These are phyloP conservation scores for Vitis hybrid DNA, from an alignment of 177 flowering plant genomes.

Conservation along the genomic window DNA sequence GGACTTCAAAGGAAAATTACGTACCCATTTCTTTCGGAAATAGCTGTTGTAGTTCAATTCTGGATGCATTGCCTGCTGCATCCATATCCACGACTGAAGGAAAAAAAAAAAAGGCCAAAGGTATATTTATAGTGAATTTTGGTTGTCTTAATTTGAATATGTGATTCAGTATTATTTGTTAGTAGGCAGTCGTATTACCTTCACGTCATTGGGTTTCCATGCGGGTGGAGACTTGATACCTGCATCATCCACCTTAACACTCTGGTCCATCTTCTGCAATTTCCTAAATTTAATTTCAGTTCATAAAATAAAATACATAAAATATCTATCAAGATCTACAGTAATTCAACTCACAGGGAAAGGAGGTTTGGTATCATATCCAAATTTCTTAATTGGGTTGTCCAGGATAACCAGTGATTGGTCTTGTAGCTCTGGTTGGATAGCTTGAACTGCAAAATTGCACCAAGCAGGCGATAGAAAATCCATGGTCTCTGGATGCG, in stretches of 20 bases:
- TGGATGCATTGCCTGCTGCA: conserved; percentile 98
- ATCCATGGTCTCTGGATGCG: conserved; percentile 77
- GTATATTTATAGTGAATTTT: not conserved
- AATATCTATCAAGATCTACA: not conserved
- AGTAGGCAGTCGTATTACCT: conserved; percentile 45
- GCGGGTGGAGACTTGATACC: conserved; percentile 49
- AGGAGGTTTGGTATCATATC: conserved; percentile 28
- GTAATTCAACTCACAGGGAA: conserved; percentile 32
- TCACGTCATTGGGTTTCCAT: conserved; percentile 84
- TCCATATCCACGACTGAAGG: conserved; percentile 92
- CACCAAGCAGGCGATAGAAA: conserved; percentile 81
- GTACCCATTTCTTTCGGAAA: conserved; percentile 78
- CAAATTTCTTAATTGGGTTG: conserved; percentile 25
- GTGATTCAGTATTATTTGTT: not conserved
- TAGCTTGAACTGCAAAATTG: conserved; percentile 74
- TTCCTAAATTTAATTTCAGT: not conserved
- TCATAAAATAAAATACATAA: not conserved
- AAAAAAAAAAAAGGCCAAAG: not conserved
- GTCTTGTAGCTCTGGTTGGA: conserved; percentile 51
- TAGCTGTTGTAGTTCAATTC: conserved; percentile 77
- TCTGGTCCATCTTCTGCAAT: conserved; percentile 52
- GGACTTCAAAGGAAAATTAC: not conserved
- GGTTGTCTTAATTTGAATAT: not conserved
- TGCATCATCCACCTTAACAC: conserved; percentile 41
- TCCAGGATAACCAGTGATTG: conserved; percentile 43